Evolutionary conservation across 1,284 basidiomycete genomes (phyloP).

Genomic region (Gomphus sp.): DNA sequence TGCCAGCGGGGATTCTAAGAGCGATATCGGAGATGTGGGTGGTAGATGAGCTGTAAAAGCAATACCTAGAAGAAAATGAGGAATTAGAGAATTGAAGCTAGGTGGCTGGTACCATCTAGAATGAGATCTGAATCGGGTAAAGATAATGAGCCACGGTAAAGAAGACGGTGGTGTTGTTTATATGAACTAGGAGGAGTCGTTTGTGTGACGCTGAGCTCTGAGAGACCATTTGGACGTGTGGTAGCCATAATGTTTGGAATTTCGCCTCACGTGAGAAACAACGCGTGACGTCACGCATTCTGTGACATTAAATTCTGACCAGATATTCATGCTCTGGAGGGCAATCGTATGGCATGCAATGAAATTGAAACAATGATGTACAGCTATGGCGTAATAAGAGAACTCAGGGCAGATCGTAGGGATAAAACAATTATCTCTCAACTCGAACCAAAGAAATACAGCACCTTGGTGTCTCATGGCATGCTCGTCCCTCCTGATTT

Average conservation of each 20-base stretch:
- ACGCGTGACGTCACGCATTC: conserved; percentile 8
- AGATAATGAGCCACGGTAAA: conserved; percentile 70
- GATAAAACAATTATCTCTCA: too few relatives aligned
- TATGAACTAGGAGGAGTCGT: neutral
- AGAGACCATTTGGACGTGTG: neutral
- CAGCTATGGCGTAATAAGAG: too few relatives aligned
- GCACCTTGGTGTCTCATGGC: too few relatives aligned
- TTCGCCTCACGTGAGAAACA: neutral
- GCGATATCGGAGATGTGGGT: conserved; percentile 28
- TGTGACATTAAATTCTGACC: too few relatives aligned
- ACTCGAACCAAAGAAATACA: too few relatives aligned
- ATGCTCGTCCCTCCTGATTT: too few relatives aligned
- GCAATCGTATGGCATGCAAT: too few relatives aligned
- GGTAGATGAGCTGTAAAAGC: conserved; percentile 42
- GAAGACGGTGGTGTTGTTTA: conserved; percentile 32
- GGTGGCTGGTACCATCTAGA: conserved; percentile 44
- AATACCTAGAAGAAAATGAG: conserved; percentile 21
- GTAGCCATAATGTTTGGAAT: neutral
- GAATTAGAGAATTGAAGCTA: neutral
- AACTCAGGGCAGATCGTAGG: too few relatives aligned
- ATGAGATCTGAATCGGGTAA: conserved; percentile 61
- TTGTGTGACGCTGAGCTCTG: neutral
- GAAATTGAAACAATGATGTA: too few relatives aligned
- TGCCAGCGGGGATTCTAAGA: conserved; percentile 61
- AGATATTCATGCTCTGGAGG: too few relatives aligned